Evolutionary conservation across 164 flowering plant genomes (phyloP), one percentile per base, ranked within the genome.

Genomic region (Tinospora cordifolia): DNA sequence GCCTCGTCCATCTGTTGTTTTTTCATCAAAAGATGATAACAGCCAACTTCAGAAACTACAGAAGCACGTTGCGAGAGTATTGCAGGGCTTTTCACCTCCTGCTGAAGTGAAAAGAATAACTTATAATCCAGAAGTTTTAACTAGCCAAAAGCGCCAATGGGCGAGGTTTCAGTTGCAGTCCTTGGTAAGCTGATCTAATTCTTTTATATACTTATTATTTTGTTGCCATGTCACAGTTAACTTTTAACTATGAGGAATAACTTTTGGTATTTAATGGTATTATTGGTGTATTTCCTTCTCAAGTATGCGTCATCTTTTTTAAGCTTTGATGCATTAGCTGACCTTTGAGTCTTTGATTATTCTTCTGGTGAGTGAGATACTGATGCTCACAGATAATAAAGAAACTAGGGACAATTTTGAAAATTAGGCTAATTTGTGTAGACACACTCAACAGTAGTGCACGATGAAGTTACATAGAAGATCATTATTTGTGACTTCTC

Each of bases 81-180:
- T 95, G 3, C 87, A 87, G 79, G 96, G 95, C n/a, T 83, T 87
- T 40, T 87, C 98, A 63, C 79, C 82, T 71, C 86, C 97, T 66
- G 74, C 87, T 49, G 89, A 90, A 74, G 84, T 74, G 69, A 90
- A 83, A 81, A 74, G 70, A 69, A 77, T 76, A 67, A 75, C 75
- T 62, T 95, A 92, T 79, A 95, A 95, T 74, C 99, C 99, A 15
- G 99, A 95, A 82, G 83, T 92, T 76, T 76, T 95, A 46, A 95
- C 99, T 54, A 92, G 86, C 79, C 94, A 81, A 77, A 95, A 95
- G 79, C 96, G 99, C 38, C 99, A 95, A 76, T 95, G 99, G 99
- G 96, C 98, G 67, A 91, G 79, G 77, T 86, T 87, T 81, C 99
- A 95, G 78, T 76, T 85, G 81, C 98, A 87, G 70, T 81, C 87